Base-by-base conservation (phyloP, 768 basidiomycete genomes). In the Podaxis sp. region DNA sequence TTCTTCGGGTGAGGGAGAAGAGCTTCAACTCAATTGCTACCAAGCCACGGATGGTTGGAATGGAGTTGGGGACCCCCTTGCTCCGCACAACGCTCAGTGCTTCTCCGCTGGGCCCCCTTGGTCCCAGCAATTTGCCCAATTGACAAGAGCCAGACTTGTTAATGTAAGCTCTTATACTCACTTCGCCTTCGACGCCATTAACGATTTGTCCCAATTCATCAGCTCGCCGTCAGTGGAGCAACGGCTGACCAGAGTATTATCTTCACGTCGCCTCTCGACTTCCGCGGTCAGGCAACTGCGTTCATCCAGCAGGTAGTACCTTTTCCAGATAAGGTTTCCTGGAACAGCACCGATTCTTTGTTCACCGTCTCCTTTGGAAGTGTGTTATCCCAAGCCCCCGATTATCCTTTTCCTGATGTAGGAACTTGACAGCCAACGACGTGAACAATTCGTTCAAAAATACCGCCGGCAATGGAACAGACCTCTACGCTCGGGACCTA, bases 181-280 rank as follows among this genome's bases (percentile, higher is more conserved):
- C 25, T 6, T 18, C 11, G 11, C 28, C 28, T 9, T 16, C 3
- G 0, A 27, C 3, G 50, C 3, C 28, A 25, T 50, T 36, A 46
- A 18, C 7, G 32, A 32, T 32, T 32, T 32, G 32, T 5, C 47
- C 3, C 23, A n/a, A 18, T 44, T 9, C 37, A 4, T 13, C 50
- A 69, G 68, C 65, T 69, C 10, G 68, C 68, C 9, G 62, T 67
- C 23, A 65, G 66, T 42, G 68, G 66, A 4, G 66, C 68, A 18
- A 64, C 65, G 9, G 62, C 63, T 11, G 59, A 69, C 46, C 48
- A 63, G 35, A 53, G 55, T 52, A 63, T 69, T 16, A 57, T 69
- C 16, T 66, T 62, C 37, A 60, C 66, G n/a, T 64, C 63, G 2
- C 63, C 68, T 28, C 66, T 66, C 1, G 68, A 69, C 48, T 69